Conservation (phyloP, 2,329 filamentous ascomycete genomes). For the Cryoendolithus antarcticus region DNA sequence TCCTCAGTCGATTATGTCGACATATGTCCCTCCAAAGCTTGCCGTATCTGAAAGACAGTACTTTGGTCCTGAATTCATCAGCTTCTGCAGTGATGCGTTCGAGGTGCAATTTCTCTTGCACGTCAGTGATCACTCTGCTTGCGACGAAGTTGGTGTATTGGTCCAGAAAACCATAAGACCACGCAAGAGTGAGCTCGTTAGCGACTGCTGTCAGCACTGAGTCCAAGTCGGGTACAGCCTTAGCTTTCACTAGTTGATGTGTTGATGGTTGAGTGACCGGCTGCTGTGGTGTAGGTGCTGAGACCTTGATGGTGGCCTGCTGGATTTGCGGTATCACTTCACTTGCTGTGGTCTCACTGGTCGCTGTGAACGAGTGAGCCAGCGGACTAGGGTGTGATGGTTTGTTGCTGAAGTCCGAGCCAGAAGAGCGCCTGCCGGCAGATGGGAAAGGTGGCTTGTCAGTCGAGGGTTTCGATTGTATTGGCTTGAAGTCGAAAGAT, state of each 20-base stretch:
- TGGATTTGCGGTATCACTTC: background rate
- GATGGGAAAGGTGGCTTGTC: slow-evolving; percentile 8
- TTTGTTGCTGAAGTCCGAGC: slow-evolving; percentile 2
- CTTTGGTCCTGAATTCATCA: slow-evolving; percentile 19
- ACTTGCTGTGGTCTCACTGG: background rate
- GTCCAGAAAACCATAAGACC: slow-evolving; percentile 29
- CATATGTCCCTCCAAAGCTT: slow-evolving; percentile 26
- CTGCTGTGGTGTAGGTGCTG: background rate
- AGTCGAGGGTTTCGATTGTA: background rate
- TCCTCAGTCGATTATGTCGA: slow-evolving; percentile 23
- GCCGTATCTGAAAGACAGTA: slow-evolving; percentile 25
- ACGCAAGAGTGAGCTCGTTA: slow-evolving; percentile 25
- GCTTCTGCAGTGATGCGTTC: slow-evolving; percentile 18
- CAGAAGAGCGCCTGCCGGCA: background rate
- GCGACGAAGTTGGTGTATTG: slow-evolving; percentile 33
- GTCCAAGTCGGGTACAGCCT: slow-evolving; percentile 14
- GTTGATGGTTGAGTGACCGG: background rate
- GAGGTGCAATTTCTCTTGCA: slow-evolving; percentile 21
- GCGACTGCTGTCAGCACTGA: slow-evolving; percentile 22
- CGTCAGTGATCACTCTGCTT: slow-evolving; percentile 22
- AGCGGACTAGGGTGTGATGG: slow-evolving; percentile 18
- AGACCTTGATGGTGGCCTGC: background rate
- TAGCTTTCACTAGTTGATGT: background rate
- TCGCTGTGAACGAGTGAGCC: slow-evolving; percentile 18
- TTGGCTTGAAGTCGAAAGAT: too few species aligned